phyloP scores from a whole-genome alignment of 1,284 basidiomycete genomes.

The Pseudozyma hubeiensis region DNA sequence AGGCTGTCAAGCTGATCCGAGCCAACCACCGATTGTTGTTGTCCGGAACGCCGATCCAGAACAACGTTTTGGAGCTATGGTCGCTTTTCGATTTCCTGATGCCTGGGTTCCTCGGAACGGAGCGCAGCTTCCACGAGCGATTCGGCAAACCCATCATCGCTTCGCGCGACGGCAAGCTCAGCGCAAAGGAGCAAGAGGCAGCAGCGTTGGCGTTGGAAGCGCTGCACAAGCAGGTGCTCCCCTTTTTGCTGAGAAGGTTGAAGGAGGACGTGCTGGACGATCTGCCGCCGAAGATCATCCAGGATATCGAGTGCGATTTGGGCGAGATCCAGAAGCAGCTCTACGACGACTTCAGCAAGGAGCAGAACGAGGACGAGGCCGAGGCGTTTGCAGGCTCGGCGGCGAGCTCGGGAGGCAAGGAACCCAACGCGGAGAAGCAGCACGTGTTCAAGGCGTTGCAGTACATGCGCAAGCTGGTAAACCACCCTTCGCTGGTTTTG shows the following conservation, averaged over 20 bases:
- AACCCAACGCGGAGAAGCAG: conserved; percentile 70
- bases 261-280: conserved; percentile 98
- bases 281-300: conserved; percentile 98
- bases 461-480: conserved; percentile 96
- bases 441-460: conserved; percentile 76
- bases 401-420: conserved; percentile 72
- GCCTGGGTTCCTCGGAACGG: conserved; percentile 97
- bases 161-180: conserved; percentile 89
- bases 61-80: conserved; percentile 98
- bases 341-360: conserved; percentile 83
- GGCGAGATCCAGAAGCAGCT: conserved; percentile 74
- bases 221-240: conserved; percentile 98
- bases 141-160: conserved; percentile 96
- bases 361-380: conserved; percentile 74
- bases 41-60: conserved; percentile 98
- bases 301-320: conserved; percentile 98
- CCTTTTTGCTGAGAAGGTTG: conserved; percentile 92
- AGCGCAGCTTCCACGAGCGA: conserved; percentile 92
- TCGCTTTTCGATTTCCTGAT: conserved; percentile 99
- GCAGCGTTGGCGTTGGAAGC: conserved; percentile 86
- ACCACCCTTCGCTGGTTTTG: conserved; percentile 80
- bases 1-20: conserved; percentile 90
- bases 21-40: conserved; percentile 93
- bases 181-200: conserved; percentile 89
- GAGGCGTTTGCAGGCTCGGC: conserved; percentile 44